Conservation (phyloP, 2,329 filamentous ascomycete genomes). For the Talaromyces albobiverticillius region DNA sequence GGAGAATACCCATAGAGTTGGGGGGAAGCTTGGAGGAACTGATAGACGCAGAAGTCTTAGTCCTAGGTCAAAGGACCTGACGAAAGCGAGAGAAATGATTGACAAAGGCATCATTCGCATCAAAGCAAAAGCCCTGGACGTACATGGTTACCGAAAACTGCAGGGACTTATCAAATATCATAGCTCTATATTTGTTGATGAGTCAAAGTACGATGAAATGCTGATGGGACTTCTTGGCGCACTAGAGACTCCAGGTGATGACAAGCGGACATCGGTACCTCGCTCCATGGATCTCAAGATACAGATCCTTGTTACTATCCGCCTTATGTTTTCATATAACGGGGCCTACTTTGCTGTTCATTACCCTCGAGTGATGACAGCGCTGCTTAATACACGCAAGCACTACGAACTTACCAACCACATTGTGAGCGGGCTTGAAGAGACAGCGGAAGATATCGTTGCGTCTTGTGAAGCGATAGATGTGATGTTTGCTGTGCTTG, state of each 20-base stretch:
- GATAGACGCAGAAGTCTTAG: constrained; percentile 32
- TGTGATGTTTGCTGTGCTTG: constrained; percentile 34
- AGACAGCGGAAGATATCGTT: constrained; percentile 36
- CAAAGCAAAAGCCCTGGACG: constrained; percentile 34
- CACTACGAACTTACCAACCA: constrained; percentile 38
- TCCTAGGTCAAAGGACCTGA: constrained; percentile 37
- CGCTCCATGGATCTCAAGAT: constrained; percentile 37
- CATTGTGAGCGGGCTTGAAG: constrained; percentile 39
- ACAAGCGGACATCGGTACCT: constrained; percentile 24
- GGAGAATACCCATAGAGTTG: constrained; percentile 24
- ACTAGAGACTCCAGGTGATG: constrained; percentile 31
- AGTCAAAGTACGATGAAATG: constrained; percentile 36
- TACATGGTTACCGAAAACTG: constrained; percentile 42
- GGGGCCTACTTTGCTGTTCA: constrained; percentile 32
- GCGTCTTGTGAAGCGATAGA: constrained; percentile 25
- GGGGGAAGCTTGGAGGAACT: constrained; percentile 30
- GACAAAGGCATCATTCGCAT: constrained; percentile 37
- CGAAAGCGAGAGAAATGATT: constrained; percentile 36
- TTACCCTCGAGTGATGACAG: constrained; percentile 33
- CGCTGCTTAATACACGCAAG: constrained; percentile 35
- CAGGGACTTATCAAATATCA: constrained; percentile 40
- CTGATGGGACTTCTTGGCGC: constrained; percentile 36
- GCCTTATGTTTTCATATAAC: constrained; percentile 37
- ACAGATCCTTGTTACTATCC: constrained; percentile 41
- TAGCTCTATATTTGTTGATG: constrained; percentile 32